Percentiles rank a stretch among this genome's conserved stretches.
phyloP scores from a whole-genome alignment of 129 eudicot genomes.

The Apium graveolens region DNA sequence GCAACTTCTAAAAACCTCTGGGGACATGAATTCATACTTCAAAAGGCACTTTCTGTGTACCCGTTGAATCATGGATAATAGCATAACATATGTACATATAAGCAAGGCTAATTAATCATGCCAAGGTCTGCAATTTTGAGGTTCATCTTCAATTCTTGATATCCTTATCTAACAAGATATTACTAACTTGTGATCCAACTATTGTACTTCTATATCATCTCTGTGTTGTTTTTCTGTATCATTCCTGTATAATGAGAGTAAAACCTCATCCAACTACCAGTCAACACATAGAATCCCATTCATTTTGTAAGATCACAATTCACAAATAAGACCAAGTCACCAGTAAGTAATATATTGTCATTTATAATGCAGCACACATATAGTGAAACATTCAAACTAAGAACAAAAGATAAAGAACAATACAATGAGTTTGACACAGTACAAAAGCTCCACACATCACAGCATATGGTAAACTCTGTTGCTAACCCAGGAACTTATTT shows the following conservation, averaged over 20 bases:
- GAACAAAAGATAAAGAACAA: background rate
- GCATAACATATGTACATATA: too few species aligned
- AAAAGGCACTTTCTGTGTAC: background rate
- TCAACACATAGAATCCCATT: background rate
- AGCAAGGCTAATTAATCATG: too few species aligned
- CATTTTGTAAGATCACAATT: background rate
- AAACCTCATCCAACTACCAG: background rate
- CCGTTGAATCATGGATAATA: too few species aligned
- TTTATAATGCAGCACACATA: constrained; percentile 1
- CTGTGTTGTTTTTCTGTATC: background rate
- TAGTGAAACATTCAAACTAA: background rate
- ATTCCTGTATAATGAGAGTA: background rate
- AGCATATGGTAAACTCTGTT: background rate
- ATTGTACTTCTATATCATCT: background rate
- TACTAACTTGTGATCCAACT: background rate
- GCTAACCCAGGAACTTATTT: constrained; percentile 3
- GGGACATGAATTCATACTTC: background rate
- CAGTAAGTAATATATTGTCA: background rate
- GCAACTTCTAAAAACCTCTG: too few species aligned
- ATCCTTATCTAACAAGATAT: background rate
- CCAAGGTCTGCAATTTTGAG: background rate
- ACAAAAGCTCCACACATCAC: constrained; percentile 4
- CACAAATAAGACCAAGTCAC: background rate
- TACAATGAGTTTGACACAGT: background rate
- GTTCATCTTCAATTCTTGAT: background rate